Evolutionary conservation across 2,329 filamentous ascomycete genomes (phyloP), one percentile per base, ranked within the genome.

Genomic region (Dothideomycetes sp.): DNA sequence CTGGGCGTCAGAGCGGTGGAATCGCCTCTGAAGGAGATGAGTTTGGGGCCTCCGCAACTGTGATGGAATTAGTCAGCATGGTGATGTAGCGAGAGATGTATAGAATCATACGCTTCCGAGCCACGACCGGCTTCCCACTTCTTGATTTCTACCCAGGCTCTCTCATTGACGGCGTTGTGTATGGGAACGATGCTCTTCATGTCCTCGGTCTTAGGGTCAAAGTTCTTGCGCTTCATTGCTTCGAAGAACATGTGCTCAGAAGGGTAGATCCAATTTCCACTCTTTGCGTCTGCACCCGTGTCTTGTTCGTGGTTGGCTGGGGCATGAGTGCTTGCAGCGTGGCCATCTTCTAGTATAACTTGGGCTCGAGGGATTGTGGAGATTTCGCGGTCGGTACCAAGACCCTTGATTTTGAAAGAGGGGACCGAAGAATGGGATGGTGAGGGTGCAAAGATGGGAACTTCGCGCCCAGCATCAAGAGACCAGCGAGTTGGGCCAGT

Each of bases 191-290:
- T 88, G 24, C 84, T 84, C 53, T 76, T 80, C 81, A 95, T 95
- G 62, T 94, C 87, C 4, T 72, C 67, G 1, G 75, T 76, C 11
- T 70, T 66, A 19, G 75, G 79, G 45, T 79, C 76, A 65, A 87
- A 81, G 32, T 81, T 82, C 63, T 98, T 98, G 57, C 89, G 81
- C 68, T 82, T 78, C 78, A 98, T 89, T 33, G 91, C 91, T 35
- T 94, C 84, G 65, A 96, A 96, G 70, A 98, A 98, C 79, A 95
- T 94, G 56, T 84, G 82, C 60, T 96, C 89, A 0, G 84, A 91
- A 0, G 91, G 91, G 62, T 98, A 98, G 45, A 98, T 81, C 91
- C 91, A 98, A 60, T 95, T 94, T 1, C 89, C 89, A 0, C 76
- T 75, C 29, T 65, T 58, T 37, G 70, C 66, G 52, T 85, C 79